A percentile compares a stretch with the other conserved stretches of the same genome.
phyloP scores from a whole-genome alignment of 805 yeast species.

The Ogataea salicorniae region DNA sequence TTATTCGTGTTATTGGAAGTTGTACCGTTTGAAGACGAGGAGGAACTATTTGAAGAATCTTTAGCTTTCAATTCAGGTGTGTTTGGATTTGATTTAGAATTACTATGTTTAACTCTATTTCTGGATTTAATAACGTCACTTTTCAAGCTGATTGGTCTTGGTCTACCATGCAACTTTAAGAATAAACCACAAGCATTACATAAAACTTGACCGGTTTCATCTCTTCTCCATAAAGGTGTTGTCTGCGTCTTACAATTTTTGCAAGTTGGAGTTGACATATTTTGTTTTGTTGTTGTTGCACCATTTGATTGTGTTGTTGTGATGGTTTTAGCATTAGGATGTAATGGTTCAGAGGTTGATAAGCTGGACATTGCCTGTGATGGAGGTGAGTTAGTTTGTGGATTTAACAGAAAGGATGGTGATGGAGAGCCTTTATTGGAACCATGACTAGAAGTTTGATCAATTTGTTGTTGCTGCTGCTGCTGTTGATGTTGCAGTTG shows the following conservation, averaged over 20 bases:
- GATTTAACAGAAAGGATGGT: slow-evolving; percentile 3
- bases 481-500: neutral
- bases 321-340: slow-evolving; percentile 62
- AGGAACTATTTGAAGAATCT: slow-evolving; percentile 24
- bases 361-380: neutral
- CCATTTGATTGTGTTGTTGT: slow-evolving; percentile 52
- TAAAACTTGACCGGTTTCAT: slow-evolving; percentile 82
- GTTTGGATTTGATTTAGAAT: slow-evolving; percentile 41
- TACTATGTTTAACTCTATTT: slow-evolving; percentile 65
- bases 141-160: slow-evolving; percentile 85
- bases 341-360: slow-evolving; percentile 27
- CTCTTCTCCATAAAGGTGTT: slow-evolving; percentile 94
- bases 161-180: slow-evolving; percentile 84
- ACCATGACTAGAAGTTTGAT: neutral
- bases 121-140: slow-evolving; percentile 91
- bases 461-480: neutral
- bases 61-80: slow-evolving; percentile 55
- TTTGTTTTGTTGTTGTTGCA: slow-evolving; percentile 59
- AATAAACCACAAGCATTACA: slow-evolving; percentile 95
- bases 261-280: slow-evolving; percentile 66
- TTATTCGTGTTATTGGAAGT: too few relatives aligned
- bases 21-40: slow-evolving; percentile 9
- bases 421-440: slow-evolving; percentile 5
- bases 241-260: slow-evolving; percentile 89
- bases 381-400: neutral